Conservation (phyloP, 305 asterid genomes). For the Fraxinus paxiana region DNA sequence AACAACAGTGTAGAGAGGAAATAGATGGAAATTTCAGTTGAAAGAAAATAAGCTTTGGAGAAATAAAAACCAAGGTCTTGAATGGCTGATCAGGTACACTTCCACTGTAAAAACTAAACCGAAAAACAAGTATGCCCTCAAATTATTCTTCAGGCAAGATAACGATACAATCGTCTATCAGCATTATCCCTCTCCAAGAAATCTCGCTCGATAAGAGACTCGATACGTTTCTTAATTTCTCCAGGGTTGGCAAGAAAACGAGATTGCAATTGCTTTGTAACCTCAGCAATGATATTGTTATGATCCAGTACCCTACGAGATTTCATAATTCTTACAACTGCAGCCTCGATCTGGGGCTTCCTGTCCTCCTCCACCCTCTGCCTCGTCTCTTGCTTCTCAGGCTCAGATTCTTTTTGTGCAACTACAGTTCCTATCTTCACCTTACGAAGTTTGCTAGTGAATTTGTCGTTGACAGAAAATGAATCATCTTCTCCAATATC, state of each 20-base stretch:
- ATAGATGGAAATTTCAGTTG: background rate
- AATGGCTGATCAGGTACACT: background rate
- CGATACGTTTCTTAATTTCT: constrained; percentile 52
- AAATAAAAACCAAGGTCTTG: background rate
- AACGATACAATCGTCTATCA: constrained; percentile 36
- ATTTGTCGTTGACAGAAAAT: constrained; percentile 43
- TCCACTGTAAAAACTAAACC: background rate
- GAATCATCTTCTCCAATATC: constrained; percentile 44
- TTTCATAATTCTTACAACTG: constrained; percentile 49
- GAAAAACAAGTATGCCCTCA: background rate
- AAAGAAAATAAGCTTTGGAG: background rate
- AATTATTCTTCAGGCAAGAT: constrained; percentile 36
- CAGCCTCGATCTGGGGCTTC: constrained; percentile 55
- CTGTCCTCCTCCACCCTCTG: constrained; percentile 58
- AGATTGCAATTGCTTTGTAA: constrained; percentile 45
- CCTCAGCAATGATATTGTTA: constrained; percentile 48
- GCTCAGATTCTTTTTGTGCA: constrained; percentile 53
- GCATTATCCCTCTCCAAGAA: constrained; percentile 52
- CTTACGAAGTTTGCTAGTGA: constrained; percentile 43
- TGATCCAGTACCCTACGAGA: constrained; percentile 50
- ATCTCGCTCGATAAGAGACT: constrained; percentile 53
- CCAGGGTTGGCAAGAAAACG: constrained; percentile 50
- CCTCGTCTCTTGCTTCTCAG: constrained; percentile 55
- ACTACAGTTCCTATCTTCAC: constrained; percentile 51
- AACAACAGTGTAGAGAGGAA: background rate